Percentiles rank a stretch among this genome's conserved stretches.
Evolutionary conservation across 1,284 basidiomycete species (phyloP).

Genomic region (Cutaneotrichosporon cyanovorans): DNA sequence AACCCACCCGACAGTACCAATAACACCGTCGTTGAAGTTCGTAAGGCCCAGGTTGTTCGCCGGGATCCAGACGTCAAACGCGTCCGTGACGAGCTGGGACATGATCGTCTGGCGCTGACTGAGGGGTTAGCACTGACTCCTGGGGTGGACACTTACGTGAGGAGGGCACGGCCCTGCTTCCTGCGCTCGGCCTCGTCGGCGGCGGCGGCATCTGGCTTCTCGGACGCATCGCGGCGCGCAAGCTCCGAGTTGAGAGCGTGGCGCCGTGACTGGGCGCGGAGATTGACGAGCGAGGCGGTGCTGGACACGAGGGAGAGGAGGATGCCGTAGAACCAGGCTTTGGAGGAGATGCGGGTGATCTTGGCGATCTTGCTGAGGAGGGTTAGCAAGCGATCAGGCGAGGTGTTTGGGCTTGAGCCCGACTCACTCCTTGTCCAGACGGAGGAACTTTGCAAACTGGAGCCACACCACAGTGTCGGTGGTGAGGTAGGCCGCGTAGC

Average conservation of each 20-base stretch:
- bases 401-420: not conserved
- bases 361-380: conserved; percentile 58
- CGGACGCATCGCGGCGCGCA: conserved; percentile 23
- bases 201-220: conserved; percentile 28
- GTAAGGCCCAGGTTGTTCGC: conserved; percentile 72
- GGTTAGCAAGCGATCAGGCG: not conserved
- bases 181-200: conserved; percentile 35
- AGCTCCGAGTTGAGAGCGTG: conserved; percentile 34
- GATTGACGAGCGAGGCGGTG: conserved; percentile 38
- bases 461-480: conserved; percentile 82
- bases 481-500: conserved; percentile 82
- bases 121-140: not conserved
- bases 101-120: conserved; percentile 42
- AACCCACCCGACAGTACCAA: conserved; percentile 74
- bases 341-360: conserved; percentile 66
- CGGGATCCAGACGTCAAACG: conserved; percentile 65
- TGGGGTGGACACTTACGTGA: conserved; percentile 28
- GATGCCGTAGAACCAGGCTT: conserved; percentile 88
- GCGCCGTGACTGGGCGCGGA: conserved; percentile 40
- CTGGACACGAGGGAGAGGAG: conserved; percentile 63
- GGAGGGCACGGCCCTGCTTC: conserved; percentile 40
- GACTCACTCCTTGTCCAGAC: conserved; percentile 47
- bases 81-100: conserved; percentile 43
- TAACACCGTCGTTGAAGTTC: conserved; percentile 73
- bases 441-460: conserved; percentile 63